Base-by-base conservation (phyloP, 2,329 filamentous ascomycete species). In the Fusarium virguliforme region DNA sequence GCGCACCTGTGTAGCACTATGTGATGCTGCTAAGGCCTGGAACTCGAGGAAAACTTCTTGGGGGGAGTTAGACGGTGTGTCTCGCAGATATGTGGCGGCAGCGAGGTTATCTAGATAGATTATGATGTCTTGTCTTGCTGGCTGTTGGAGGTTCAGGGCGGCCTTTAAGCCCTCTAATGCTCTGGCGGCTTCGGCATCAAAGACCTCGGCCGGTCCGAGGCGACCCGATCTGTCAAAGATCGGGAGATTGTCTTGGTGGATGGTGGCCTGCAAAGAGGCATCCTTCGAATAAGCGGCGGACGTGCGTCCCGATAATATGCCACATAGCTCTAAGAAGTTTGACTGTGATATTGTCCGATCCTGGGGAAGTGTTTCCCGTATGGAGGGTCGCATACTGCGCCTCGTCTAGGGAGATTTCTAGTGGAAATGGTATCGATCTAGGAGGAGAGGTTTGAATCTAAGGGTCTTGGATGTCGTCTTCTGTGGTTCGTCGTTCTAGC, bases 81-180 rank as follows among this genome's bases (percentile, higher is more conserved):
- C 68, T 35, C 41, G 41, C 10, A 72, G 60, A 53, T 56, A 67
- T 26, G n/a, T 50, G 22, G 60, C 46, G 22, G 58, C 65, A 12
- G 62, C 62, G 8, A 65, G 48, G 57, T 70, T 71, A 30, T 71
- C 68, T 43, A 71, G 65, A 26, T 57, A 71, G 8, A 71, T 60
- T 3, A 59, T 22, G 12, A 73, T 73, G 18, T 56, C 50, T 32
- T 53, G 24, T 30, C 53, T 55, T 32, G 22, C 30, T 59, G n/a
- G 54, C 22, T 54, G 8, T 12, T 34, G 12, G 9, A 34, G 4
- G 4, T 12, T 34, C 12, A 34, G 37, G 26, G 56, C 60, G 2
- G 69, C 67, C 40, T 59, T 64, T 12, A 51, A 62, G 32, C 59
- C 67, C 35, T 67, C 60, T 40, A 67, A 43, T 6, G 60, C 62